Evolutionary conservation across 2,329 filamentous ascomycete species (phyloP).

Genomic region (Uncinocarpus reesii): DNA sequence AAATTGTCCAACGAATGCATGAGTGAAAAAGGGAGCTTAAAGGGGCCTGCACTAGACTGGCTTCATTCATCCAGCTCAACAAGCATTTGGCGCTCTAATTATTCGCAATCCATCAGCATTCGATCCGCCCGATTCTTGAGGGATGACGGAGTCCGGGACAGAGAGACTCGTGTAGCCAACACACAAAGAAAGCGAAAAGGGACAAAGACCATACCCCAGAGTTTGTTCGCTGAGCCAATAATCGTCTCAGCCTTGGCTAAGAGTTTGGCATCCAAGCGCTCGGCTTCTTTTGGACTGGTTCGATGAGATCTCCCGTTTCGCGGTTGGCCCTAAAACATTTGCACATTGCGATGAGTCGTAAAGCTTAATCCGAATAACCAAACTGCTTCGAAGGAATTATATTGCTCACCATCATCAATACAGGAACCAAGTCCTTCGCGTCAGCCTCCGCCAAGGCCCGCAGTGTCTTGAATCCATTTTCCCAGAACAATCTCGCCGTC

Average conservation of each 20-base stretch:
- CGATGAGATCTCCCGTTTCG: constrained; percentile 43
- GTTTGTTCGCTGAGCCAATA: constrained; percentile 54
- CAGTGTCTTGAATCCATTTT: constrained; percentile 62
- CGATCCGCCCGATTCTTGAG: too few species aligned
- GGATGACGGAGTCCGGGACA: too few species aligned
- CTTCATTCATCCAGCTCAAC: constrained; percentile 12
- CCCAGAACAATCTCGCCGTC: constrained; percentile 63
- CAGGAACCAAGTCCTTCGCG: constrained; percentile 55
- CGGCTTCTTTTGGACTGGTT: constrained; percentile 46
- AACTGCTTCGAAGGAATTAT: not conserved
- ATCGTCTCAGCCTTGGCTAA: constrained; percentile 58
- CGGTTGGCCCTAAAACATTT: constrained; percentile 49
- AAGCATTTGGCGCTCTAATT: constrained; percentile 12
- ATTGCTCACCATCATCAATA: constrained; percentile 55
- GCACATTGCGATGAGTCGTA: not conserved
- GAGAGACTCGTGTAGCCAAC: not conserved
- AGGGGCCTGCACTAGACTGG: too few species aligned
- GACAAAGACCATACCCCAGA: constrained; percentile 45
- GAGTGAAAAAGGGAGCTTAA: too few species aligned
- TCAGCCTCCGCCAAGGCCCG: constrained; percentile 59
- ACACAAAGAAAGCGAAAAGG: not conserved
- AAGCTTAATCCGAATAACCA: not conserved
- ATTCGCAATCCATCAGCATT: not conserved
- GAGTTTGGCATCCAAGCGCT: constrained; percentile 54
- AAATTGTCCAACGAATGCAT: too few species aligned